Evolutionary conservation across 1,139 yeast genomes (phyloP).

Genomic region (Schizosaccharomyces versatilis): DNA sequence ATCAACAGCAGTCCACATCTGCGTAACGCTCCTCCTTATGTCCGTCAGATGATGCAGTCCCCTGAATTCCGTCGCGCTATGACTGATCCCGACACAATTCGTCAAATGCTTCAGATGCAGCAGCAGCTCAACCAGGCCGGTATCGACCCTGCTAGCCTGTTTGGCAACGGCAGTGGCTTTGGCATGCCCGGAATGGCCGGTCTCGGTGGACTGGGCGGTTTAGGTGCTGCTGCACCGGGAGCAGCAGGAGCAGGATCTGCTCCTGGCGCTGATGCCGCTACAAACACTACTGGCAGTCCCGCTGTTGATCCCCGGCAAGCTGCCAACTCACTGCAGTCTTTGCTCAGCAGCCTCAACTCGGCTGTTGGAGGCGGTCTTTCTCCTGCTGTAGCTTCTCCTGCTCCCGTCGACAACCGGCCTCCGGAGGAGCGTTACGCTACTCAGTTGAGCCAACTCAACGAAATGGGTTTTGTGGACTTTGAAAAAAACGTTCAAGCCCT

Average conservation of each 20-base stretch:
- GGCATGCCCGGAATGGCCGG: background rate
- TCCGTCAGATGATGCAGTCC: conserved; percentile 62
- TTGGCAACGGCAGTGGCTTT: background rate
- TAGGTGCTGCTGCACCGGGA: background rate
- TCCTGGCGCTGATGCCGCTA: background rate
- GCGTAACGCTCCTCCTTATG: conserved; percentile 20
- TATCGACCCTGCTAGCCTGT: background rate
- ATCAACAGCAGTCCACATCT: conserved; percentile 58
- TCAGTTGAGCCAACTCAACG: conserved; percentile 84
- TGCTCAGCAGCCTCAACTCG: background rate
- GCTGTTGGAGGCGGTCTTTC: background rate
- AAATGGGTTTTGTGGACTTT: conserved; percentile 87
- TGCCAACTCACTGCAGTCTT: background rate
- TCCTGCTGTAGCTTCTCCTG: conserved; percentile 1
- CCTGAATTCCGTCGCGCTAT: conserved; percentile 65
- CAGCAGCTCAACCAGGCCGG: conserved; percentile 25
- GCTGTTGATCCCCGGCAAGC: background rate
- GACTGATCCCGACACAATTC: conserved; percentile 29
- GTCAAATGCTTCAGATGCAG: conserved; percentile 60
- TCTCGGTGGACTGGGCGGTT: background rate
- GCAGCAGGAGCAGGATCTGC: background rate
- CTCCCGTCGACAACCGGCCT: conserved; percentile 52
- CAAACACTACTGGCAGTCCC: background rate
- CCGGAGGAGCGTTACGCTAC: conserved; percentile 84
- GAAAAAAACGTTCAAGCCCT: conserved; percentile 79